Evolutionary conservation across 805 yeast genomes (phyloP).

Genomic region (Candida adriatica): DNA sequence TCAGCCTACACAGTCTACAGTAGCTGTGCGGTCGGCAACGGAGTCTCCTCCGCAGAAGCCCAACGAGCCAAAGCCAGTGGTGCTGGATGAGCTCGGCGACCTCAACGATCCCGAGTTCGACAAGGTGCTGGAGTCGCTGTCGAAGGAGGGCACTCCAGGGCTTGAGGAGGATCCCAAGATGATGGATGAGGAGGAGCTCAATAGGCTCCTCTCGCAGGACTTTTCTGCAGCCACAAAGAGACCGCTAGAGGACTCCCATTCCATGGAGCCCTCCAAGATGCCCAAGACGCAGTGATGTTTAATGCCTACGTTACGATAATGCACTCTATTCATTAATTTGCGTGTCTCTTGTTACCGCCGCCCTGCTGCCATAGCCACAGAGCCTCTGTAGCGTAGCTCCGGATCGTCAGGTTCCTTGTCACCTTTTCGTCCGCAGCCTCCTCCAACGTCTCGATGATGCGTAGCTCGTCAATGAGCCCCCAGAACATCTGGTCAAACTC

Average conservation of each 20-base stretch:
- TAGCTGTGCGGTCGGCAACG: too few species aligned
- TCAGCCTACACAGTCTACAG: too few species aligned
- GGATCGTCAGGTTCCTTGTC: conserved; percentile 63
- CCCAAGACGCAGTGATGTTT: conserved; percentile 7
- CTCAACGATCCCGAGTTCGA: conserved; percentile 23
- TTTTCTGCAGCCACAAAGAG: conserved; percentile 7
- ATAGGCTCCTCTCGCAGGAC: conserved; percentile 18
- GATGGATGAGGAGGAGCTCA: conserved; percentile 22
- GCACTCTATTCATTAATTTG: conserved; percentile 13
- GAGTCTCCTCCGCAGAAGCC: too few species aligned
- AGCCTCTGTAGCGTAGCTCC: conserved; percentile 83
- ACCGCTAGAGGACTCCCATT: conserved; percentile 3
- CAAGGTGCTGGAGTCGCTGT: conserved; percentile 21
- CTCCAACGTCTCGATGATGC: conserved; percentile 57
- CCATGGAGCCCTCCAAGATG: conserved; percentile 27
- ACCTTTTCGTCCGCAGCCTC: conserved; percentile 61
- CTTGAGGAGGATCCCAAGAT: conserved; percentile 10
- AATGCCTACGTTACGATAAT: too few species aligned
- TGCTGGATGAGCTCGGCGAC: too few species aligned
- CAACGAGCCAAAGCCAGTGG: too few species aligned
- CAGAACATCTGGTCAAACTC: conserved; percentile 46
- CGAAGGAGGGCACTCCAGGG: conserved; percentile 24
- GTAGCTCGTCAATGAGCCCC: conserved; percentile 59
- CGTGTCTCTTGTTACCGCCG: conserved; percentile 31
- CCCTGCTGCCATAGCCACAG: conserved; percentile 77